Conservation (phyloP, 768 basidiomycete genomes). For the Lactarius sanguifluus region DNA sequence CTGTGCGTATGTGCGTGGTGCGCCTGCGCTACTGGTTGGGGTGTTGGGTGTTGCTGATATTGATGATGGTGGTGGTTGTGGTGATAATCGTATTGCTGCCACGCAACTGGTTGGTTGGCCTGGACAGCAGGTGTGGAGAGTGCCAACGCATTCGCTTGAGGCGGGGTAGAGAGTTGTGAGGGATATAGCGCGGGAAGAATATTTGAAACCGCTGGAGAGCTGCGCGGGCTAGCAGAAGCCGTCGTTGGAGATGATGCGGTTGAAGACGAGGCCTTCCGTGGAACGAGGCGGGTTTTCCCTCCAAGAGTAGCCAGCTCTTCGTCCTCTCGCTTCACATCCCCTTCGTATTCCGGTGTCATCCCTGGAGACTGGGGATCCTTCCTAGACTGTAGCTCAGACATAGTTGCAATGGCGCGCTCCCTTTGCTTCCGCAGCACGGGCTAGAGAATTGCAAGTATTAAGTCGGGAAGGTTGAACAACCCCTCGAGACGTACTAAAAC, state of each 20-base stretch:
- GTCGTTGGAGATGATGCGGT: constrained; percentile 37
- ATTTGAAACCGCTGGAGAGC: constrained; percentile 28
- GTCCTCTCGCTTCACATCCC: constrained; percentile 54
- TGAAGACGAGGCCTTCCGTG: constrained; percentile 45
- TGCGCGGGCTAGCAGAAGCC: constrained; percentile 38
- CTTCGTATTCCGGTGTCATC: constrained; percentile 25
- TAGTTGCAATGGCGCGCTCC: constrained; percentile 45
- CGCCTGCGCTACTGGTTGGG: constrained; percentile 8
- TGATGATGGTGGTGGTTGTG: constrained; percentile 14
- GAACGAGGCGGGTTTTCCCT: constrained; percentile 62
- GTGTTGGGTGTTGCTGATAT: constrained; percentile 11
- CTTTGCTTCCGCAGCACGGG: constrained; percentile 60
- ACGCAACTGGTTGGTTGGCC: constrained; percentile 5
- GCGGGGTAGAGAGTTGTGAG: constrained; percentile 50
- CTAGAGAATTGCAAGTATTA: constrained; percentile 36
- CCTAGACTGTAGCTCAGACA: constrained; percentile 38
- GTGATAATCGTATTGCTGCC: constrained; percentile 20
- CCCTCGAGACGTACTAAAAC: constrained; percentile 50
- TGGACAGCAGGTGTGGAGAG: constrained; percentile 5
- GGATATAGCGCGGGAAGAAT: constrained; percentile 37
- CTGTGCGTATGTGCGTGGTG: constrained; percentile 16
- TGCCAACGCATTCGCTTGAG: constrained; percentile 31
- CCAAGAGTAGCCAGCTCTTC: constrained; percentile 62
- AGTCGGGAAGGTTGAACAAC: background rate
- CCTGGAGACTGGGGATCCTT: constrained; percentile 36